Conservation (phyloP, 2,329 filamentous ascomycete species). For the Neopestalotiopsis rosae region DNA sequence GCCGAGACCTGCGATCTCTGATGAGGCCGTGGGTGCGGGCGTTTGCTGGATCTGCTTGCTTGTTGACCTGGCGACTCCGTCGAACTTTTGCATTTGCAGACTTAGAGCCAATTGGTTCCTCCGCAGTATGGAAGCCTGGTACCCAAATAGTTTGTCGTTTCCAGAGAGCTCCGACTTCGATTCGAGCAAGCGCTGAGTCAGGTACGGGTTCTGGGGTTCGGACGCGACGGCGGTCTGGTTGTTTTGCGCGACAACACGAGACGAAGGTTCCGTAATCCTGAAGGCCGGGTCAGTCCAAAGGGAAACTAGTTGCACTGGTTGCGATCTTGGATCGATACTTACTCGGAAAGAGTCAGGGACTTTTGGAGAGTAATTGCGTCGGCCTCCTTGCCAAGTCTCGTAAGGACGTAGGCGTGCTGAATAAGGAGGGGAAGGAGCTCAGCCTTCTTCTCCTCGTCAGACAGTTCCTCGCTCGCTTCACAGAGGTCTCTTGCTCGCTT, state of each 20-base stretch:
- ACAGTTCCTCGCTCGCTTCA: slow-evolving; percentile 74
- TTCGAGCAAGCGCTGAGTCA: slow-evolving; percentile 67
- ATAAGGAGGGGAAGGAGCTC: slow-evolving; percentile 78
- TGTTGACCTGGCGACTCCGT: slow-evolving; percentile 61
- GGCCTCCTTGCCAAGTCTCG: slow-evolving; percentile 66
- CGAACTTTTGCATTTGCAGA: slow-evolving; percentile 70
- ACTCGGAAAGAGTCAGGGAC: slow-evolving; percentile 67
- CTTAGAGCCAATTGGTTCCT: slow-evolving; percentile 70
- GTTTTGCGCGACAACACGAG: slow-evolving; percentile 69
- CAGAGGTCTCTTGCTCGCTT: slow-evolving; percentile 75
- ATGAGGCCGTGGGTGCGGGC: slow-evolving; percentile 31
- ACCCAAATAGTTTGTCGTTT: slow-evolving; percentile 72
- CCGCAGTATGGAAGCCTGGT: slow-evolving; percentile 66
- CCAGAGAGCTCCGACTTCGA: slow-evolving; percentile 56
- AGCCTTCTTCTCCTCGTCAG: slow-evolving; percentile 73
- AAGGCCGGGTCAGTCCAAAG: not conserved
- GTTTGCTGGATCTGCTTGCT: slow-evolving; percentile 42
- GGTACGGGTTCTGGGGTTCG: slow-evolving; percentile 65
- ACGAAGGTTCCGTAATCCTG: slow-evolving; percentile 71
- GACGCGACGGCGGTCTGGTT: slow-evolving; percentile 57
- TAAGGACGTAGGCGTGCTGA: slow-evolving; percentile 77
- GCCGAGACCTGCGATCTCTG: slow-evolving; percentile 48
- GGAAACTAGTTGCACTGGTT: not conserved
- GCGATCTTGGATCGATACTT: slow-evolving; percentile 36
- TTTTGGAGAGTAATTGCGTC: slow-evolving; percentile 69